Evolutionary conservation across 352 stramenopile genomes (phyloP).

Genomic region (Paralagenidium karlingii): DNA sequence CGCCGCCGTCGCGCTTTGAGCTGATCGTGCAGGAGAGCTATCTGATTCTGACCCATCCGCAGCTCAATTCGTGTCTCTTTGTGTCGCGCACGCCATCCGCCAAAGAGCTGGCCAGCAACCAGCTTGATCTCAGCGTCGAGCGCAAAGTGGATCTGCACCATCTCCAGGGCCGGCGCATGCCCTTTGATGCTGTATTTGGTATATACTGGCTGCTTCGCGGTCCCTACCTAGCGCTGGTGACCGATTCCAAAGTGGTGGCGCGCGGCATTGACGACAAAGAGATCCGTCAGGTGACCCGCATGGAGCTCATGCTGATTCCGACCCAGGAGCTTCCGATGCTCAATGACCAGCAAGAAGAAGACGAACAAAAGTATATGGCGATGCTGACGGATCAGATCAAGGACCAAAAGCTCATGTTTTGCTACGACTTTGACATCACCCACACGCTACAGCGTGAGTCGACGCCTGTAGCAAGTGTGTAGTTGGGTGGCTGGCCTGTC

Average conservation of each 20-base stretch:
- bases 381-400: constrained; percentile 47
- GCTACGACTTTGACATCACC: constrained; percentile 62
- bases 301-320: constrained; percentile 54
- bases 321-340: constrained; percentile 30
- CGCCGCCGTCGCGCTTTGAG: no score
- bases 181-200: constrained; percentile 70
- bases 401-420: constrained; percentile 59
- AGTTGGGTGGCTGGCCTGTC: not conserved
- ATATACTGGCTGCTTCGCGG: constrained; percentile 57
- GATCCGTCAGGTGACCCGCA: constrained; percentile 37
- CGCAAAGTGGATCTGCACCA: no score
- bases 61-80: no score
- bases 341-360: constrained; percentile 32
- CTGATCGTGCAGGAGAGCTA: no score
- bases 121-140: no score
- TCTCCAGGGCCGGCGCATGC: constrained; percentile 56
- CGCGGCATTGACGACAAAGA: constrained; percentile 33
- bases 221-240: constrained; percentile 59
- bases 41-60: no score
- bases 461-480: not conserved
- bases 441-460: constrained; percentile 60
- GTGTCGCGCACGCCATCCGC: no score
- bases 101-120: no score
- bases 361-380: constrained; percentile 41
- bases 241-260: constrained; percentile 41